Evolutionary conservation across 1,139 yeast species (phyloP).

Genomic region (Scheffersomyces insectosa): DNA sequence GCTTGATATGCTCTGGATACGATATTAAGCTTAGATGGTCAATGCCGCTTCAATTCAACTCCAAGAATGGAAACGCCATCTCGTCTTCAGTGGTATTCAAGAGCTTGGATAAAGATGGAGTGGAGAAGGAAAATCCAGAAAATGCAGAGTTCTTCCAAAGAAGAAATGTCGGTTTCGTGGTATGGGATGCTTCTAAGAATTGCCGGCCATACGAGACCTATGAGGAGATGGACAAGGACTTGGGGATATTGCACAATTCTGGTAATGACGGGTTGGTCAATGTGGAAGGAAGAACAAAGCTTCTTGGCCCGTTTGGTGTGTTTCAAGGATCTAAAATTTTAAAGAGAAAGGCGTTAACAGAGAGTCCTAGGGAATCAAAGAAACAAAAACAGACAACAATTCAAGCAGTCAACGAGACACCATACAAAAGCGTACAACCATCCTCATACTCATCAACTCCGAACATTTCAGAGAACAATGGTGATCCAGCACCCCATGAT

Average conservation of each 20-base stretch:
- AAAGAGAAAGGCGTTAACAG: slow-evolving; percentile 1
- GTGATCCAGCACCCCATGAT: slow-evolving; percentile 22
- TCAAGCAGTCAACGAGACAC: neutral
- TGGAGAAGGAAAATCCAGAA: slow-evolving; percentile 11
- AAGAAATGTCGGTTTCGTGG: slow-evolving; percentile 74
- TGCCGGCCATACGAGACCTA: slow-evolving; percentile 62
- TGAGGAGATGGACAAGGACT: slow-evolving; percentile 78
- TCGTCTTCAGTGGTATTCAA: slow-evolving; percentile 28
- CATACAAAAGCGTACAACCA: neutral
- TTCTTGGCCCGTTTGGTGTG: slow-evolving; percentile 84
- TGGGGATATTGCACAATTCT: slow-evolving; percentile 61
- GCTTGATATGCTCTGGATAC: slow-evolving; percentile 76
- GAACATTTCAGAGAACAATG: neutral
- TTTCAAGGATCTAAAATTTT: slow-evolving; percentile 30
- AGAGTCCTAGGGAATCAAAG: neutral
- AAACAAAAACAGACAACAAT: neutral
- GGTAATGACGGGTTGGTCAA: slow-evolving; percentile 36
- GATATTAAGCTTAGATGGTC: slow-evolving; percentile 83
- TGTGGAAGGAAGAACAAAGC: slow-evolving; percentile 49
- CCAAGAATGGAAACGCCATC: slow-evolving; percentile 26
- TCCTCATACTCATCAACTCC: neutral
- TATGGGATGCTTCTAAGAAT: slow-evolving; percentile 46
- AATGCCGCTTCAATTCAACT: slow-evolving; percentile 49
- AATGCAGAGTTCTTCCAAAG: slow-evolving; percentile 57
- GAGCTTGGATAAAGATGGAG: slow-evolving; percentile 10